Percentiles rank a stretch among this genome's conserved stretches.
These are phyloP conservation scores for Colletotrichum sublineola DNA, from an alignment of 2,329 filamentous ascomycete genomes.

Conservation along the genomic window DNA sequence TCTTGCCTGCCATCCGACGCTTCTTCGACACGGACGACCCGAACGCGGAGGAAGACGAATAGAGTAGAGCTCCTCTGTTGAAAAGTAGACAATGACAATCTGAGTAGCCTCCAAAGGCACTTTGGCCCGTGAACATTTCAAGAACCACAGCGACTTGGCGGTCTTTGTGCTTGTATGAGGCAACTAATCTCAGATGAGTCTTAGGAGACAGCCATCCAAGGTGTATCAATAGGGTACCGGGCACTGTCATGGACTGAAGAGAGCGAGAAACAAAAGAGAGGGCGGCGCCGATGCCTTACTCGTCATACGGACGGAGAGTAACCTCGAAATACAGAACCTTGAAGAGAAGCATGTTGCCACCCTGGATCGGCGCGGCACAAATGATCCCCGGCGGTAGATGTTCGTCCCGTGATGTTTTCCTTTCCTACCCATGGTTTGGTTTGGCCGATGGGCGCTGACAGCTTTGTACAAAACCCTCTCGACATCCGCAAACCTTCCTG, in stretches of 20 bases:
- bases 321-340: background rate
- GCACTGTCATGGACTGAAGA: background rate
- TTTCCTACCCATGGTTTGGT: no score
- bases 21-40: slow-evolving; percentile 62
- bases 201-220: background rate
- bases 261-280: background rate
- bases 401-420: no score
- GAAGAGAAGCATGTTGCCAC: background rate
- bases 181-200: background rate
- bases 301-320: background rate
- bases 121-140: background rate
- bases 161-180: background rate
- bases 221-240: background rate
- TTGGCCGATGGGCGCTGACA: no score
- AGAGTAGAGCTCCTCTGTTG: background rate
- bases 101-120: background rate
- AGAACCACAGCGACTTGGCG: background rate
- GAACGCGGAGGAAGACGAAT: slow-evolving; percentile 4
- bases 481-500: no score
- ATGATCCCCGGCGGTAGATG: no score
- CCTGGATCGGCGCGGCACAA: background rate
- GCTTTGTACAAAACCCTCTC: no score
- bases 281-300: no score
- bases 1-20: slow-evolving; percentile 69
- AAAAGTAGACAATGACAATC: background rate